Evolutionary conservation across 352 stramenopile genomes (phyloP), one percentile per base, ranked within the genome.

Genomic region (Phytopythium kandeliae): DNA sequence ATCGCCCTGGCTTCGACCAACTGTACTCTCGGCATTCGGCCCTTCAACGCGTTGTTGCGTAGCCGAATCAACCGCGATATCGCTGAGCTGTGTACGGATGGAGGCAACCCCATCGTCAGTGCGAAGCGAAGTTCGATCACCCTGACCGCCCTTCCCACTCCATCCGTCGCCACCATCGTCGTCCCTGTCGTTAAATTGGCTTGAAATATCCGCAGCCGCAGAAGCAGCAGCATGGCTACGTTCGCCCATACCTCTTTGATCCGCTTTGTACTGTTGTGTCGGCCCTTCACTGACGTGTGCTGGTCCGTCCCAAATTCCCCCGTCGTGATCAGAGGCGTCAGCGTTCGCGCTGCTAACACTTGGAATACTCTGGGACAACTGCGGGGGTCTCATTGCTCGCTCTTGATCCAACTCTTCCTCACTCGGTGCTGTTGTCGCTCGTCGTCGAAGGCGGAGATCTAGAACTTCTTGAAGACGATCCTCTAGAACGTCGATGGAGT

Each of bases 401-500:
- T 0, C 21, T n/a, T 45, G 21, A 19, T 17, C 3, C 21, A 8
- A 12, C 5, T 30, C 40, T 31, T 19, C 22, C 10, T 19, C 21
- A 21, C 11, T 0, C 13, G 22, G 22, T 17, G 12, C 10, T 12
- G 12, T 3, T 31, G 40, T 21, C 15, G 22, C 10, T 21, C n/a
- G 1, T 46, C 40, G 40, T 4, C 45, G 26, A 12, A 38, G 45
- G 19, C 49, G 61, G 40, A 69, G 41, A 47, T 74, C 54, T 40
- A 71, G 43, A 42, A 64, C 61, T 53, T 74, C 55, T 50, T 77
- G 61, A 12, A 70, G 48, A 10, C 54, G 60, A 33, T 46, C 63
- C 50, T 76, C 67, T 15, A 73, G 38, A 21, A 47, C 49, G n/a
- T 63, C 40, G 10, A 71, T 56, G 7, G 65, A 67, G 12, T 41